Conservation (phyloP, 371 early-diverging fungal species). For the Capillidium heterosporum region DNA sequence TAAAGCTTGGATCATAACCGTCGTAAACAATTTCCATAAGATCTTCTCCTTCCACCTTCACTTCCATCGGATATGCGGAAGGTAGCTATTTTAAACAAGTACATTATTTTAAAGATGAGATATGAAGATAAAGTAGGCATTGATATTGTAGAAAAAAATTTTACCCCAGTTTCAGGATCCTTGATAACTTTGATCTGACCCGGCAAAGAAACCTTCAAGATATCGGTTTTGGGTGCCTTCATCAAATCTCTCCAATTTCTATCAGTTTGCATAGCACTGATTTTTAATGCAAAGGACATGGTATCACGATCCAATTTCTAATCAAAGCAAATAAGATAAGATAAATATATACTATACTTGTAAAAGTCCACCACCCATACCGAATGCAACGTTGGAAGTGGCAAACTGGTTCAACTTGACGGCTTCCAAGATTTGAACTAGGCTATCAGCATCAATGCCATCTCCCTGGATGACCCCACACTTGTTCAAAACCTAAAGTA, state of each 20-base stretch:
- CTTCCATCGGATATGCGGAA: no score
- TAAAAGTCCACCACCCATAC: constrained; percentile 69
- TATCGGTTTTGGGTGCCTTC: constrained; percentile 40
- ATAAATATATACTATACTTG: constrained; percentile 7
- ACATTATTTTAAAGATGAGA: no score
- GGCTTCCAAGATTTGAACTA: constrained; percentile 30
- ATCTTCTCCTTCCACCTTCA: no score
- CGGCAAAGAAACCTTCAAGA: constrained; percentile 47
- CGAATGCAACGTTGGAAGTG: constrained; percentile 51
- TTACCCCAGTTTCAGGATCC: constrained; percentile 13
- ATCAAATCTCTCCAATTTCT: constrained; percentile 29
- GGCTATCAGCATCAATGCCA: constrained; percentile 30
- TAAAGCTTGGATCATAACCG: no score
- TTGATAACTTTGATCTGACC: constrained; percentile 35
- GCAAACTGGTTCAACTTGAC: constrained; percentile 32
- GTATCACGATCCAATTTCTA: constrained; percentile 67
- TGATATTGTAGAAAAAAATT: no score
- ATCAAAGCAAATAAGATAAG: background rate
- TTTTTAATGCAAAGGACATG: constrained; percentile 66
- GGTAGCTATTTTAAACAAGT: no score
- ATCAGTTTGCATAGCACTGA: constrained; percentile 31
- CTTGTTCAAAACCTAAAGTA: constrained; percentile 14
- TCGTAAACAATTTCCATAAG: no score
- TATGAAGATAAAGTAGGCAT: no score
- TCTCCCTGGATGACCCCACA: constrained; percentile 70